Evolutionary conservation across 139 green algal species (phyloP).

Genomic region (Dunaliella sp.): DNA sequence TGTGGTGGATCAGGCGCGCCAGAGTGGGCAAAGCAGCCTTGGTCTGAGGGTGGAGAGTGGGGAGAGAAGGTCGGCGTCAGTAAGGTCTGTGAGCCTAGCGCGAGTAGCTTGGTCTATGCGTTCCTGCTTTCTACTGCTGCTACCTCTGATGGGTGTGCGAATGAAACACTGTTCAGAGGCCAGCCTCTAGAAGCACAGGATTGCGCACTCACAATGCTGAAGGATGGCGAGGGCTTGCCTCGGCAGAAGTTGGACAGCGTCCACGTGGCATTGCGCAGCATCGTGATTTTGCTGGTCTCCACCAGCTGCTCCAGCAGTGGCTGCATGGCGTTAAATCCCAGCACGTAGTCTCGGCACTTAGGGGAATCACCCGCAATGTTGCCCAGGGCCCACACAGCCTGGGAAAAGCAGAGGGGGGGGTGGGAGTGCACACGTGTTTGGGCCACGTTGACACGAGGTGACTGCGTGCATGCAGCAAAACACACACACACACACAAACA

Average conservation of each 20-base stretch:
- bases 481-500: too few relatives aligned
- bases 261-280: constrained; percentile 99
- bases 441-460: too few relatives aligned
- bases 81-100: too few relatives aligned
- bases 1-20: constrained; percentile 84
- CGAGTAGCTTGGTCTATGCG: too few relatives aligned
- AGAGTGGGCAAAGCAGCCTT: constrained; percentile 88
- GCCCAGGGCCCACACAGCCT: constrained; percentile 98
- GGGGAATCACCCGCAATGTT: constrained; percentile 97
- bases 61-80: neutral
- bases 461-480: too few relatives aligned
- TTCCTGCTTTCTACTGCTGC: too few relatives aligned
- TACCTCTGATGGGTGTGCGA: neutral
- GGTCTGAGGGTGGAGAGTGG: constrained; percentile 57
- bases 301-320: constrained; percentile 93
- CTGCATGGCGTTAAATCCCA: constrained; percentile 75
- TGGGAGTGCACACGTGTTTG: too few relatives aligned
- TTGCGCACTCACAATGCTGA: constrained; percentile 67
- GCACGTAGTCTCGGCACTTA: constrained; percentile 93
- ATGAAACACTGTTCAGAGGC: too few relatives aligned
- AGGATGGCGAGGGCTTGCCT: constrained; percentile 88
- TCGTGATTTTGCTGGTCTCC: constrained; percentile 90
- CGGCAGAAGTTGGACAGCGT: constrained; percentile 99
- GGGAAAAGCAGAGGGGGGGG: constrained; percentile 24
- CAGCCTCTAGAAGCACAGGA: too few relatives aligned